phyloP scores from a whole-genome alignment of 2,329 filamentous ascomycete species.

The Penicillium sp. region DNA sequence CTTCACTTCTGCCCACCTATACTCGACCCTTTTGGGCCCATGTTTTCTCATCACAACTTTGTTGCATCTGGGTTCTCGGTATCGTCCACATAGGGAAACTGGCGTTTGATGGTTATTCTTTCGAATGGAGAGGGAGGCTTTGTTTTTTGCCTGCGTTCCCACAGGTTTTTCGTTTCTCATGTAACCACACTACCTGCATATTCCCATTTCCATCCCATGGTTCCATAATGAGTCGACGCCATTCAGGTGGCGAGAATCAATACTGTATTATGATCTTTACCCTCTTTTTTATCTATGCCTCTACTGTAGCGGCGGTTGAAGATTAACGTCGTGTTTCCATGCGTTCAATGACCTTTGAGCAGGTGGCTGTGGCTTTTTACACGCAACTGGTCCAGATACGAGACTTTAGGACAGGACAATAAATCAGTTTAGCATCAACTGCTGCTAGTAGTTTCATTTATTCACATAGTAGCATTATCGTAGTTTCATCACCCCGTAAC shows the following conservation, averaged over 20 bases:
- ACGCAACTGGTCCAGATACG: not conserved
- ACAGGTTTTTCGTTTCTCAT: conserved; percentile 1
- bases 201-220: not conserved
- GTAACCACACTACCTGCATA: not conserved
- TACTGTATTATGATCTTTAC: not conserved
- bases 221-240: not conserved
- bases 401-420: not conserved
- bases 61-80: conserved; percentile 8
- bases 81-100: not conserved
- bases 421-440: not conserved
- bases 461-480: not conserved
- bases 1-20: conserved; percentile 6
- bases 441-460: not conserved
- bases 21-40: conserved; percentile 8
- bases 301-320: no score
- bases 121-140: not conserved
- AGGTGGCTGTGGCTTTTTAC: not conserved
- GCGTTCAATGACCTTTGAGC: not conserved
- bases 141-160: conserved; percentile 7
- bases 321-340: not conserved
- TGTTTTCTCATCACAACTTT: conserved; percentile 7
- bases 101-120: conserved; percentile 7
- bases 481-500: not conserved
- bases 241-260: not conserved
- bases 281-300: no score